These are phyloP conservation scores for Polyporus tsugae DNA, from an alignment of 1,284 basidiomycete genomes.

Conservation along the genomic window DNA sequence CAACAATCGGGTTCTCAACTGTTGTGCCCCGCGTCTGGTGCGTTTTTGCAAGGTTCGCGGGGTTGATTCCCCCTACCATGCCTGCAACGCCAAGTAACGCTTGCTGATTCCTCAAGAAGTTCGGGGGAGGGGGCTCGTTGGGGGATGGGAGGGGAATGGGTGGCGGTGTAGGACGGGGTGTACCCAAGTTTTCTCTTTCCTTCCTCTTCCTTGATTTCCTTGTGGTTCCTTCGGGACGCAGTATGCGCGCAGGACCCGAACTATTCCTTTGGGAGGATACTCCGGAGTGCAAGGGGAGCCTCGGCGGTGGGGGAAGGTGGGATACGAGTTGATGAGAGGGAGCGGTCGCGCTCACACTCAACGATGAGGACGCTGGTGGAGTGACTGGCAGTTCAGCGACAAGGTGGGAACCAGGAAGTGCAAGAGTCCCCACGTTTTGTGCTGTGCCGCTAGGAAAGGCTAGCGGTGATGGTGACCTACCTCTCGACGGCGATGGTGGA, in stretches of 20 bases:
- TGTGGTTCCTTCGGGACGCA: constrained; percentile 18
- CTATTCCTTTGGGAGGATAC: constrained; percentile 26
- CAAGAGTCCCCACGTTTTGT: constrained; percentile 94
- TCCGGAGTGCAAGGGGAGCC: constrained; percentile 19
- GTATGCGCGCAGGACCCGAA: constrained; percentile 22
- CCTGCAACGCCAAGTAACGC: constrained; percentile 76
- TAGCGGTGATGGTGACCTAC: constrained; percentile 71
- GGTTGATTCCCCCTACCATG: constrained; percentile 68
- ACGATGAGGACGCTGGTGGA: constrained; percentile 70
- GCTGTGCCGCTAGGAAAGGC: constrained; percentile 62
- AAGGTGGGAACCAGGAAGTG: constrained; percentile 91
- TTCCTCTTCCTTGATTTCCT: constrained; percentile 38
- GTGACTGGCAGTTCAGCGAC: constrained; percentile 83
- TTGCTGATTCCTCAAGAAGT: constrained; percentile 76
- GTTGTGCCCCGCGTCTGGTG: constrained; percentile 58
- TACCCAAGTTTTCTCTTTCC: constrained; percentile 43
- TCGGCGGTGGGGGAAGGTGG: constrained; percentile 10
- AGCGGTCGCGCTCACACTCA: constrained; percentile 44
- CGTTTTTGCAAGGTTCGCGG: constrained; percentile 53
- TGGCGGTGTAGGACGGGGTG: constrained; percentile 53
- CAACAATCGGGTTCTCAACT: constrained; percentile 69
- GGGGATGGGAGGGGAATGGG: constrained; percentile 67
- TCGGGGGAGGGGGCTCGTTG: constrained; percentile 64
- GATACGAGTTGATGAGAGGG: constrained; percentile 7
- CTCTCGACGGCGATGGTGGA: constrained; percentile 72